A percentile compares a stretch with the other conserved stretches of the same genome.
Evolutionary conservation across 768 basidiomycete genomes (phyloP).

Genomic region (Trichaptum fuscoviolaceum): DNA sequence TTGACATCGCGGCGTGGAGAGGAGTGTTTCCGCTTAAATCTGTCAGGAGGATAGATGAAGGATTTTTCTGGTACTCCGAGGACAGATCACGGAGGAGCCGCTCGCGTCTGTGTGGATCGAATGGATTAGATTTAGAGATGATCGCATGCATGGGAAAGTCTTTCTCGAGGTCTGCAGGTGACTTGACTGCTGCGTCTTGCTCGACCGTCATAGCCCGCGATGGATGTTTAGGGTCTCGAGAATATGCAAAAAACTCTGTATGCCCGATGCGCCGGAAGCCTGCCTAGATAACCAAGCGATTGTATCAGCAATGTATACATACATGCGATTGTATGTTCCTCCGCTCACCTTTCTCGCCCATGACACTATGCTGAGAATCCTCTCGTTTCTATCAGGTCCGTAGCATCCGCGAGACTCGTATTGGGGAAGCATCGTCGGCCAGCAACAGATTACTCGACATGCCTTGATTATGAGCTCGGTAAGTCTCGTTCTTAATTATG

Average conservation of each 20-base stretch:
- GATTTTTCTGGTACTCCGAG: not conserved
- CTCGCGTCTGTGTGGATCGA: not conserved
- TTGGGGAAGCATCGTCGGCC: not conserved
- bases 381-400: not conserved
- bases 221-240: not conserved
- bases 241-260: not conserved
- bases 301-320: not conserved
- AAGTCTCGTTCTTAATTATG: not conserved
- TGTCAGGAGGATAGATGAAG: not conserved
- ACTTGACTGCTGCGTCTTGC: not conserved
- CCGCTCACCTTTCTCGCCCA: not conserved
- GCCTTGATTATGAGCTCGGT: not conserved
- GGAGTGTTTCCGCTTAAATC: not conserved
- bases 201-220: not conserved
- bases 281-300: not conserved
- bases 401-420: not conserved
- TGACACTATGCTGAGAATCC: not conserved
- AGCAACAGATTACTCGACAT: not conserved
- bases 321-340: not conserved
- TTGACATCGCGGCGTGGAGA: not conserved
- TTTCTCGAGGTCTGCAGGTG: not conserved
- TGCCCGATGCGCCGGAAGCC: not conserved
- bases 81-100: not conserved
- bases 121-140: not conserved
- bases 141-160: not conserved